These are phyloP conservation scores for Ophiostoma ulmi DNA, from an alignment of 2,329 filamentous ascomycete species.

Conservation along the genomic window DNA sequence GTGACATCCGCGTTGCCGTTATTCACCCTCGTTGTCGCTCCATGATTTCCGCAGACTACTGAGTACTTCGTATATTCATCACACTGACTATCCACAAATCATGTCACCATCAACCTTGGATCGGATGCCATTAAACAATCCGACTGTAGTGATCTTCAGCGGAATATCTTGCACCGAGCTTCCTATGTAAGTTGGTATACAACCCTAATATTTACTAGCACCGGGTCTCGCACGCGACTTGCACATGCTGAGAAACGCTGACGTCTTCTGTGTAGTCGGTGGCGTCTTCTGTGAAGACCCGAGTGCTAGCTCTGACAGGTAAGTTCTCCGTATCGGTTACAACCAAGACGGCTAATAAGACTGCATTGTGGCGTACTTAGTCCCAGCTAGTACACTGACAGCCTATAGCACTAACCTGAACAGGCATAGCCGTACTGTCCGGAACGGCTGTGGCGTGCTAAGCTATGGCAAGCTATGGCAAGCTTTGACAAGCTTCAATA, in stretches of 20 bases:
- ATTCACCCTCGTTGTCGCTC: neutral
- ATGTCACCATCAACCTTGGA: constrained; percentile 6
- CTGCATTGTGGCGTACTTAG: neutral
- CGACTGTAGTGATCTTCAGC: neutral
- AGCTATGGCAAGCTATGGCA: neutral
- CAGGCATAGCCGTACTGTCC: neutral
- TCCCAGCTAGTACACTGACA: neutral
- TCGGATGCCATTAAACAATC: neutral
- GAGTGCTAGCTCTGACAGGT: neutral
- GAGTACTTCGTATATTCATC: no score
- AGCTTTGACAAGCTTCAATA: constrained; percentile 3
- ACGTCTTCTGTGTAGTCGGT: neutral
- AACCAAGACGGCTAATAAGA: neutral
- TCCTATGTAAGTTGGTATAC: neutral
- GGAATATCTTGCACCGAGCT: neutral
- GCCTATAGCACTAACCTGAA: neutral
- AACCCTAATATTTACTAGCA: neutral
- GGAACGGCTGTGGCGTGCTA: constrained; percentile 1
- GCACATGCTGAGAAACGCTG: neutral
- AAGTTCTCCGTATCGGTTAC: neutral
- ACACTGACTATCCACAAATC: neutral
- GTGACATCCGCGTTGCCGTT: neutral
- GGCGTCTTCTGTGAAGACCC: neutral
- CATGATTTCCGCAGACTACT: neutral
- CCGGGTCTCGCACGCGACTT: neutral